phyloP scores from a whole-genome alignment of 1,139 yeast genomes.

The Candida smagusa region DNA sequence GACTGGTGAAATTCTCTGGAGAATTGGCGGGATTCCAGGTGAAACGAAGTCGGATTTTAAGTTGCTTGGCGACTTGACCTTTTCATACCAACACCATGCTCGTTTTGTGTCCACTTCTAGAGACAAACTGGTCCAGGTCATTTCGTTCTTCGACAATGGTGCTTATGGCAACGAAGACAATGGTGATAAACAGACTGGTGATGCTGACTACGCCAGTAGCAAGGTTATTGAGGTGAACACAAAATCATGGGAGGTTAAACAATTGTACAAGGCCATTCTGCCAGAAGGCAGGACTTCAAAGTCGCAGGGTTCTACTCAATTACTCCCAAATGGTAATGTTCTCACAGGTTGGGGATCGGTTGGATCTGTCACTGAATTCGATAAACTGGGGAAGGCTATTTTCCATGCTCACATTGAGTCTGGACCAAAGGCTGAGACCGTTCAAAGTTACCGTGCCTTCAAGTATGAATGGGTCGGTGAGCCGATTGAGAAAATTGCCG shows the following conservation, averaged over 20 bases:
- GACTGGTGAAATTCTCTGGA: constrained; percentile 37
- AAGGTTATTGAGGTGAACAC: constrained; percentile 33
- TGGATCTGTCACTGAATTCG: constrained; percentile 36
- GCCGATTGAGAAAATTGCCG: constrained; percentile 32
- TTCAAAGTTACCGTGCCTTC: constrained; percentile 36
- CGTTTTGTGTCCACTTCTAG: constrained; percentile 22
- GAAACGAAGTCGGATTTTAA: constrained; percentile 20
- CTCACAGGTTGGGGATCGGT: constrained; percentile 40
- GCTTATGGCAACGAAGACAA: constrained; percentile 33
- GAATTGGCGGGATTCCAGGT: constrained; percentile 26
- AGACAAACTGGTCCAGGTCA: constrained; percentile 22
- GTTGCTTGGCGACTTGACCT: constrained; percentile 18
- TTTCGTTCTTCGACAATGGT: constrained; percentile 35
- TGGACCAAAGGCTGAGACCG: constrained; percentile 17
- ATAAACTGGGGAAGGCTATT: constrained; percentile 22
- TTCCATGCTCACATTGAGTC: constrained; percentile 37
- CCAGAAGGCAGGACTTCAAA: constrained; percentile 26
- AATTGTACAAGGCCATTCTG: constrained; percentile 24
- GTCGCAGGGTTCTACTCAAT: constrained; percentile 38
- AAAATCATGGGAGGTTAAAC: constrained; percentile 22
- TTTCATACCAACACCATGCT: constrained; percentile 40
- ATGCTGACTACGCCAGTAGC: constrained; percentile 26
- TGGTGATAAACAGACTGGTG: constrained; percentile 21
- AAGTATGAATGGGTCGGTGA: constrained; percentile 34
- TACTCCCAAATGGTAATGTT: constrained; percentile 33